These are phyloP conservation scores for Galium porrigens DNA, from an alignment of 305 asterid species.

Conservation along the genomic window DNA sequence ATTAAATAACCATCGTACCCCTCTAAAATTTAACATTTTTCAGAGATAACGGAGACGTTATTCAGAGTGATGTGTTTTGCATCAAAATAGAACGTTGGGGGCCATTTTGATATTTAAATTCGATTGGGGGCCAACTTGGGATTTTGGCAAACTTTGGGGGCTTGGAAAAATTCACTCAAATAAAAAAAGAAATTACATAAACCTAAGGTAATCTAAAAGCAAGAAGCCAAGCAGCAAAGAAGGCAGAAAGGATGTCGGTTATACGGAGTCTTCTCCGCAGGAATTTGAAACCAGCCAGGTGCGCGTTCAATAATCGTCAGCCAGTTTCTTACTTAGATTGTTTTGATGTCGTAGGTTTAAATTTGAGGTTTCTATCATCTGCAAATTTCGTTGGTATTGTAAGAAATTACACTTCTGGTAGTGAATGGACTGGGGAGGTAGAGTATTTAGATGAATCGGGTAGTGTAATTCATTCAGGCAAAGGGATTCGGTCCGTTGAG, in stretches of 20 bases:
- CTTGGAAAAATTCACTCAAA: too few relatives aligned
- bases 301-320: conserved; percentile 10
- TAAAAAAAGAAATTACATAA: neutral
- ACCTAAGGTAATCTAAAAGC: neutral
- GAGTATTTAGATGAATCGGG: conserved; percentile 85
- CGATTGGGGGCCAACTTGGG: too few relatives aligned
- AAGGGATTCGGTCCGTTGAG: conserved; percentile 78
- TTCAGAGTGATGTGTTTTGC: too few relatives aligned
- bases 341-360: conserved; percentile 9
- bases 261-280: conserved; percentile 30
- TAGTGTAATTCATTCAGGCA: conserved; percentile 70
- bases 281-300: conserved; percentile 24
- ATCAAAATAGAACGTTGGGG: too few relatives aligned
- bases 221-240: neutral
- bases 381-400: conserved; percentile 10
- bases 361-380: conserved; percentile 19
- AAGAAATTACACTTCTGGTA: conserved; percentile 36
- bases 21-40: too few relatives aligned
- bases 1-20: too few relatives aligned
- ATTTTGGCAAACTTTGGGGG: too few relatives aligned
- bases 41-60: too few relatives aligned
- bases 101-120: too few relatives aligned
- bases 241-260: conserved; percentile 14
- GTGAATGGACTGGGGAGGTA: conserved; percentile 45
- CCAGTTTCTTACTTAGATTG: conserved; percentile 1